Conservation (phyloP, 2,329 filamentous ascomycete genomes). For the Emmonsia crescens region DNA sequence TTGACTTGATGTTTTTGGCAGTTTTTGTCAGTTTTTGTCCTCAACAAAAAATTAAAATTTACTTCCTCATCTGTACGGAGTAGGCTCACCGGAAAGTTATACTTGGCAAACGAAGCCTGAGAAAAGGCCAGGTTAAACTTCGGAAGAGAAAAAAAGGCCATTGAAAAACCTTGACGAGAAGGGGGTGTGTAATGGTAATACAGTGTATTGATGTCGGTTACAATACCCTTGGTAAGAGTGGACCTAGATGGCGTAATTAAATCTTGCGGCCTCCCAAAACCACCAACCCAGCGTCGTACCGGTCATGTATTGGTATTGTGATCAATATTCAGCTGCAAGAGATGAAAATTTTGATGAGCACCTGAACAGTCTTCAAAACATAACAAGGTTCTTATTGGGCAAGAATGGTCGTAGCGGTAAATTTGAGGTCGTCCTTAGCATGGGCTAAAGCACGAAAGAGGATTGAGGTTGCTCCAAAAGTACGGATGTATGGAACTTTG, state of each 20-base stretch:
- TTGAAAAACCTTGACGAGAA: neutral
- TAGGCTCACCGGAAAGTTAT: neutral
- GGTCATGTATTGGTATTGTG: neutral
- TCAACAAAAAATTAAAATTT: neutral
- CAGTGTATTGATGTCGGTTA: neutral
- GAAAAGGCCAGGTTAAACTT: neutral
- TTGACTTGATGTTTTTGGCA: no score
- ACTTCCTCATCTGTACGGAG: no score
- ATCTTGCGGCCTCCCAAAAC: no score
- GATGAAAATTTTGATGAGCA: neutral
- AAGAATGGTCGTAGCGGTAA: neutral
- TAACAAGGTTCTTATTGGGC: neutral
- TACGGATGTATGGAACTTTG: neutral
- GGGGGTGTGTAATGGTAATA: neutral
- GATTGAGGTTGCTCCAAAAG: neutral
- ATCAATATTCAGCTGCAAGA: neutral
- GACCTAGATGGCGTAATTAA: no score
- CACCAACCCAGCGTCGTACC: neutral
- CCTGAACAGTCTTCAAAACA: neutral
- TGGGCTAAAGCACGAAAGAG: neutral
- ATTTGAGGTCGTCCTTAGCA: neutral
- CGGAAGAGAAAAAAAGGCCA: neutral
- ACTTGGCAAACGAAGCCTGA: neutral
- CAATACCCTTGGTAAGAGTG: neutral
- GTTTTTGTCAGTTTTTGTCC: neutral